Evolutionary conservation across 805 yeast species (phyloP).

Genomic region (Scheffersomyces lignosus): DNA sequence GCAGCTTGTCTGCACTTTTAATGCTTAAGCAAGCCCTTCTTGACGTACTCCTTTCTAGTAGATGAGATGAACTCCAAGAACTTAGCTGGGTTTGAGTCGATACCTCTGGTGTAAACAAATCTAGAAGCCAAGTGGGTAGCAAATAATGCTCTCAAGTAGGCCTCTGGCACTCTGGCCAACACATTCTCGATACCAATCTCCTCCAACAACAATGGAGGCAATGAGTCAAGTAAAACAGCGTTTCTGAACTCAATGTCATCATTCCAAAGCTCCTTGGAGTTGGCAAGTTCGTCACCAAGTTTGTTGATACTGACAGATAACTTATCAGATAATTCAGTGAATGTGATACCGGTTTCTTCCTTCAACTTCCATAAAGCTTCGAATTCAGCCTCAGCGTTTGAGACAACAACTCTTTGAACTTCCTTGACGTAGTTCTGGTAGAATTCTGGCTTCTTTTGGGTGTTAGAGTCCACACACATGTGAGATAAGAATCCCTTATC

Average conservation of each 20-base stretch:
- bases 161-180: conserved; percentile 76
- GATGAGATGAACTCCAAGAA: conserved; percentile 69
- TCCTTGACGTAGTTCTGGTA: conserved; percentile 81
- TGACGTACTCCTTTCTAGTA: conserved; percentile 47
- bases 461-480: conserved; percentile 69
- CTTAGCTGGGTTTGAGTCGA: conserved; percentile 76
- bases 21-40: conserved; percentile 28
- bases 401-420: conserved; percentile 73
- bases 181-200: conserved; percentile 68
- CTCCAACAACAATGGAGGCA: conserved; percentile 72
- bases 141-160: conserved; percentile 85
- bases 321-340: conserved; percentile 74
- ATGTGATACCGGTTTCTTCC: conserved; percentile 59
- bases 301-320: conserved; percentile 81
- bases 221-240: conserved; percentile 70
- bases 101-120: conserved; percentile 80
- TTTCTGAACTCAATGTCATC: conserved; percentile 77
- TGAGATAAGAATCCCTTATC: conserved; percentile 76
- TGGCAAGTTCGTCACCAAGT: conserved; percentile 80
- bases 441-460: conserved; percentile 63
- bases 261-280: conserved; percentile 79
- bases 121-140: conserved; percentile 83
- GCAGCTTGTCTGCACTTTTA: too few relatives aligned
- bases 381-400: conserved; percentile 83
- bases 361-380: conserved; percentile 82